A percentile compares a stretch with the other conserved stretches of the same genome.
Evolutionary conservation across 2,329 filamentous ascomycete genomes (phyloP).

Genomic region (Cladophialophora psammophila): DNA sequence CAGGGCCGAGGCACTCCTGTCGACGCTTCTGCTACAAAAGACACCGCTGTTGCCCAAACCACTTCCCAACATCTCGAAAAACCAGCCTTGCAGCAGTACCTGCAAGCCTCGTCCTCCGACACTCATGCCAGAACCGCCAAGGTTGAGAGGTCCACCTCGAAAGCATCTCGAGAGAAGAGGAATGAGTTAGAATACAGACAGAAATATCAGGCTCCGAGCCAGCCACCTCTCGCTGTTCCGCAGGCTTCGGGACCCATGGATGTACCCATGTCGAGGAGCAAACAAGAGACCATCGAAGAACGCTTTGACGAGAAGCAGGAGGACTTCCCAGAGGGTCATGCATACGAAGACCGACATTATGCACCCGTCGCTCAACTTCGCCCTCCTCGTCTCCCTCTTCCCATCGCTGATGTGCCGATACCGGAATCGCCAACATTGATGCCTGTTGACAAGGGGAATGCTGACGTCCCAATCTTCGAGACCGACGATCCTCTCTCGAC

Average conservation of each 20-base stretch:
- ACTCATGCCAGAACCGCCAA: slow-evolving; percentile 36
- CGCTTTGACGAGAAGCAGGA: slow-evolving; percentile 34
- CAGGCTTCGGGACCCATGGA: slow-evolving; percentile 40
- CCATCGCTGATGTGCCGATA: slow-evolving; percentile 91
- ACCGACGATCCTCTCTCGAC: slow-evolving; percentile 53
- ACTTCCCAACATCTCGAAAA: slow-evolving; percentile 45
- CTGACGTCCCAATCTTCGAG: slow-evolving; percentile 62
- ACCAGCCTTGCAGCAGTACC: slow-evolving; percentile 50
- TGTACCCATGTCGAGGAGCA: slow-evolving; percentile 40
- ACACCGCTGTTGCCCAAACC: slow-evolving; percentile 53
- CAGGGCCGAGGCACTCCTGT: slow-evolving; percentile 51
- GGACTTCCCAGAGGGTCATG: slow-evolving; percentile 18
- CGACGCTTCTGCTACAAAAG: slow-evolving; percentile 53
- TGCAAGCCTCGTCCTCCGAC: slow-evolving; percentile 50
- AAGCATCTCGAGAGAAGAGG: slow-evolving; percentile 31
- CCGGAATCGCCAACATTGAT: slow-evolving; percentile 89
- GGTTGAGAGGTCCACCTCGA: slow-evolving; percentile 36
- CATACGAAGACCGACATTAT: slow-evolving; percentile 35
- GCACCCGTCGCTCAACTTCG: slow-evolving; percentile 40
- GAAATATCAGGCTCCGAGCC: slow-evolving; percentile 22
- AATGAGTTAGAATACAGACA: slow-evolving; percentile 30
- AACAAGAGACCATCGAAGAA: slow-evolving; percentile 35
- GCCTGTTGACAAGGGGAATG: slow-evolving; percentile 67
- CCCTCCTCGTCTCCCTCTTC: slow-evolving; percentile 88
- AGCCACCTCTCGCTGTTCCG: slow-evolving; percentile 26